Base-by-base conservation (phyloP, 768 basidiomycete genomes). In the Trametes cinnabarina region DNA sequence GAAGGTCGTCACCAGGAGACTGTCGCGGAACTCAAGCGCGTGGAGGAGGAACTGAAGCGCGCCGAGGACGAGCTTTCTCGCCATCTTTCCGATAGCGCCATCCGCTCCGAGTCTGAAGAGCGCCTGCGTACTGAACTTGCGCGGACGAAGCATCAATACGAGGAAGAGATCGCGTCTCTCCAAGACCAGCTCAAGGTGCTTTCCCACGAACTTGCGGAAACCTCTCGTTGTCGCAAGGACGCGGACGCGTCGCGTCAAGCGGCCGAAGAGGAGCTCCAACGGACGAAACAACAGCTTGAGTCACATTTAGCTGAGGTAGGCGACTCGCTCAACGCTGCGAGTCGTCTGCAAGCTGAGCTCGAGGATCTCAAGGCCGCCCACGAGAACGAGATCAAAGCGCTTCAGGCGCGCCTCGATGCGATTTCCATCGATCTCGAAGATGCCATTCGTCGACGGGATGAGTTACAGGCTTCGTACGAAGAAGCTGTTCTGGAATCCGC, bases 281-380 rank as follows among this genome's bases (percentile, higher is more conserved):
- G 42, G 34, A 55, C 60, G 11, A 62, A 60, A 51, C 41, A 65
- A 39, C 64, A 66, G 40, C 63, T 68, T 9, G 61, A 64, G 37
- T 61, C 39, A 7, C 68, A 73, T 28, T 58, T 76, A 6, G 65
- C 67, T 8, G 62, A 63, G 32, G 62, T 47, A 19, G 34, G 55
- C 28, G 40, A 52, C 23, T 67, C 37, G 14, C 59, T 65, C 19
- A 34, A 68, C 10, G 64, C 65, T 37, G 65, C 66, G 17, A 65
- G 54, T 26, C 53, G 51, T 14, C 26, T 61, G 10, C 61, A 61
- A 42, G 44, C 50, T 3, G 57, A 64, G 34, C 43, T 64, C 9
- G 49, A 41, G 22, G 51, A 30, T 26, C 37, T 61, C 17, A 56
- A 50, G 47, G 30, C 43, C 3, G 20, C 28, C 19, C 55, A 58